Evolutionary conservation across 768 basidiomycete genomes (phyloP).

Genomic region (Boletus tomentosulus): DNA sequence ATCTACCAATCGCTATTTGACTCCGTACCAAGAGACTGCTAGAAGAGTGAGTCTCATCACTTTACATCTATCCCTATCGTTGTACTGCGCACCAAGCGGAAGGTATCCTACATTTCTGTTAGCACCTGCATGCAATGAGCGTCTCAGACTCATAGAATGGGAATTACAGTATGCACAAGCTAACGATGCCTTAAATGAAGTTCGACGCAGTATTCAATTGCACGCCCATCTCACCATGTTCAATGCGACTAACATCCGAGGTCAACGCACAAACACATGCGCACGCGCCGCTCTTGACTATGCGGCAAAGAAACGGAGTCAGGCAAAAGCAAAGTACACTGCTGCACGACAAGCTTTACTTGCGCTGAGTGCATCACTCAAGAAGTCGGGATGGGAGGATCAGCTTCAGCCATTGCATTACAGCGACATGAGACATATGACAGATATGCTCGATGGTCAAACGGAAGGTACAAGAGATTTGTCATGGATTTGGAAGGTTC

Average conservation of each 20-base stretch:
- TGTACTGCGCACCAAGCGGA: too few species aligned
- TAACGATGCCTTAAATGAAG: neutral
- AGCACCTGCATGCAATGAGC: neutral
- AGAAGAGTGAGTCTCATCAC: too few species aligned
- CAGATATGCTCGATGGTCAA: neutral
- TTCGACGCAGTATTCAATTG: neutral
- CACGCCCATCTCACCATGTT: neutral
- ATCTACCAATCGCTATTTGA: too few species aligned
- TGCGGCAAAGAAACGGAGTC: neutral
- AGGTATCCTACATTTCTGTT: too few species aligned
- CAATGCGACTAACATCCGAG: neutral
- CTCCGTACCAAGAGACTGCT: too few species aligned
- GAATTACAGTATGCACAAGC: neutral
- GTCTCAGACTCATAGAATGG: neutral
- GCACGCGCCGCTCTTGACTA: neutral
- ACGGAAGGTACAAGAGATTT: neutral
- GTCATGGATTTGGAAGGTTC: constrained; percentile 1
- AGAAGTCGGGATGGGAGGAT: neutral
- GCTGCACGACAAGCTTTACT: neutral
- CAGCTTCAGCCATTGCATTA: neutral
- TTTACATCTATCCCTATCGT: too few species aligned
- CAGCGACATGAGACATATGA: neutral
- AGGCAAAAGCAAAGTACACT: neutral
- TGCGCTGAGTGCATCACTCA: neutral
- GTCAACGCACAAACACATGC: neutral